A percentile compares a stretch with the other conserved stretches of the same genome.
phyloP scores from a whole-genome alignment of 2,329 filamentous ascomycete genomes.

The Ophiostoma montium region DNA sequence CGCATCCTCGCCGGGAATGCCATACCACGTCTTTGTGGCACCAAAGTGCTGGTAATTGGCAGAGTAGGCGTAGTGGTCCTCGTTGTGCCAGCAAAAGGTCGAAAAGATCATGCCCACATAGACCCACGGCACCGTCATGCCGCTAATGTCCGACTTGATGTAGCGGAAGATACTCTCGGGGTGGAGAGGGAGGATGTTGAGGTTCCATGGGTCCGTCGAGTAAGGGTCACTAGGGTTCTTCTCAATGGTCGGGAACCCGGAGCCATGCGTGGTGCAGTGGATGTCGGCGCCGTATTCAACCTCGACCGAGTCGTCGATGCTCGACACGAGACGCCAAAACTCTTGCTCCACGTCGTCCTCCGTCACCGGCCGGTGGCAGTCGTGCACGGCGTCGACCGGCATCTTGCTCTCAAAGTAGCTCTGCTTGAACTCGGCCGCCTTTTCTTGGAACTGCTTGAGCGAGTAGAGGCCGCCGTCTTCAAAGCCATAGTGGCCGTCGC shows the following conservation, averaged over 20 bases:
- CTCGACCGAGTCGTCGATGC: constrained; percentile 87
- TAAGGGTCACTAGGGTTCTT: constrained; percentile 78
- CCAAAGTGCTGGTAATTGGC: constrained; percentile 98
- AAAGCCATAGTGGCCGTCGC: constrained; percentile 92
- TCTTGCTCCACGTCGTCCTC: constrained; percentile 94
- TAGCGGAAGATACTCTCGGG: constrained; percentile 88
- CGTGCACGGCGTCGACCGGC: constrained; percentile 72
- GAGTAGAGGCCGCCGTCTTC: constrained; percentile 95
- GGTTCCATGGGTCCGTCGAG: constrained; percentile 84
- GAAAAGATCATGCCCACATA: constrained; percentile 99
- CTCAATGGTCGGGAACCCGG: constrained; percentile 89
- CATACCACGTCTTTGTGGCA: constrained; percentile 98
- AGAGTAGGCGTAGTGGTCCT: constrained; percentile 95
- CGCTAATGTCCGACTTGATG: constrained; percentile 96
- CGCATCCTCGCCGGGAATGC: constrained; percentile 84
- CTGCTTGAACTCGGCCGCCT: constrained; percentile 88
- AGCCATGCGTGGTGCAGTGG: constrained; percentile 94
- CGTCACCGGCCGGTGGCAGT: constrained; percentile 66
- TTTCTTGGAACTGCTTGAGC: constrained; percentile 88
- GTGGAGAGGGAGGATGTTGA: constrained; percentile 83
- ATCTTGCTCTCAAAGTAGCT: constrained; percentile 84
- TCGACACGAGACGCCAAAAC: constrained; percentile 92
- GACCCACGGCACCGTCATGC: constrained; percentile 98
- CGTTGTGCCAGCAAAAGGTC: constrained; percentile 98
- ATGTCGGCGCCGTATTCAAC: constrained; percentile 98